Evolutionary conservation across 2,329 filamentous ascomycete species (phyloP), one percentile per base, ranked within the genome.

Genomic region (Monosporascus sp.): DNA sequence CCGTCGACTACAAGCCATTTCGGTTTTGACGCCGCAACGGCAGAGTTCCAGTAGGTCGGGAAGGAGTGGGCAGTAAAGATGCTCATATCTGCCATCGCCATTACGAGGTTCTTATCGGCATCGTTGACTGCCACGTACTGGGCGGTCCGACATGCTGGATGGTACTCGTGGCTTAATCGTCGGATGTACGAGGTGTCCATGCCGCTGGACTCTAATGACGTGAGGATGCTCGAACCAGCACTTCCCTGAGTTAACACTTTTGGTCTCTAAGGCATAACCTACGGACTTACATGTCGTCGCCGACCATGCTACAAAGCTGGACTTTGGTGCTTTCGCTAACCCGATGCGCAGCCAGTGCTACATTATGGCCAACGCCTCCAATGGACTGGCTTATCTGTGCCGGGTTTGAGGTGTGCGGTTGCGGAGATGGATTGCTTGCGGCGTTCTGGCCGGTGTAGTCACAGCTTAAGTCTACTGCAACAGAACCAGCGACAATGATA

Each of bases 21-120:
- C n/a, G 85, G 89, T 60, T 74, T 77, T 14, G 78, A 74, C 3
- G 74, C 70, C 14, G 73, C 68, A 7, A 90, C 72, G 27, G 82
- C 74, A 1, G 82, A 77, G 48, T 79, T 77, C 85, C 86, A 90
- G 58, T 79, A 73, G 8, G 75, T 67, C 0, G 77, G 69, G 56
- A 81, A 79, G 1, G 76, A 74, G 55, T 79, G 72, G 17, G 72
- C 65, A n/a, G 84, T 79, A 47, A 96, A 82, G 61, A 96, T 93
- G 51, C 78, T 82, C 91, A 97, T 97, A 66, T 97, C 94, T 5
- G 93, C 92, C 90, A 97, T 96, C 46, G 91, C 93, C 57, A 97
- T 72, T n/a, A 92, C 79, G 2, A 99, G 81, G 57, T 92, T 88
- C 68, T 91, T 95, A 54, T 86, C 83, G 1, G 77, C 76, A 65